Conservation (phyloP, 305 asterid genomes). For the Withania somnifera region DNA sequence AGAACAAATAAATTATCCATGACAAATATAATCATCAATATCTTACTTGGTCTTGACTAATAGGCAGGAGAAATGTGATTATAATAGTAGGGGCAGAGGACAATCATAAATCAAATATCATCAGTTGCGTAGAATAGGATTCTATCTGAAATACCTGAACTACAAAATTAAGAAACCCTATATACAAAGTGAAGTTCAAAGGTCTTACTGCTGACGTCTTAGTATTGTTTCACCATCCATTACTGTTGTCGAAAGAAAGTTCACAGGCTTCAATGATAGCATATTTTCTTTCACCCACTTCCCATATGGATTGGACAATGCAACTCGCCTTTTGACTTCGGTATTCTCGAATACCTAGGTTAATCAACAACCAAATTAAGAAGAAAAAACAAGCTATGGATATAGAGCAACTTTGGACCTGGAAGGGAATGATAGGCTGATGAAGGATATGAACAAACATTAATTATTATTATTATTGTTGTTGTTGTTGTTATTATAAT, state of each 20-base stretch:
- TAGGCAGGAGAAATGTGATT: not conserved
- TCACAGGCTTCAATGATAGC: constrained; percentile 58
- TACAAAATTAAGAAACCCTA: not conserved
- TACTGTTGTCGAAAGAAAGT: constrained; percentile 52
- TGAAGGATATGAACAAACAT: not conserved
- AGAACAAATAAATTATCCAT: not conserved
- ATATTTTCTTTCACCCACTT: constrained; percentile 88
- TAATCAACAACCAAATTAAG: constrained; percentile 3
- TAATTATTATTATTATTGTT: not conserved
- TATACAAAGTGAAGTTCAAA: constrained; percentile 8
- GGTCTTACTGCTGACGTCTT: constrained; percentile 87
- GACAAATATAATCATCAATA: not conserved
- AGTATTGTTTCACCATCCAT: constrained; percentile 80
- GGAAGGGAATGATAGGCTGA: not conserved
- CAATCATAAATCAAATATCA: not conserved
- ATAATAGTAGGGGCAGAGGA: not conserved
- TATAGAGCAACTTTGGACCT: not conserved
- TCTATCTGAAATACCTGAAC: not conserved
- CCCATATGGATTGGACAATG: constrained; percentile 73
- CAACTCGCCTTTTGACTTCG: constrained; percentile 89
- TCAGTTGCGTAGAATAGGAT: not conserved
- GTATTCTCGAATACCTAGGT: constrained; percentile 86
- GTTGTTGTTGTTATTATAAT: no score
- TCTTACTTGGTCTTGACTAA: not conserved
- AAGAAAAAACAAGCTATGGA: not conserved